Percentiles rank a stretch among this genome's conserved stretches.
Evolutionary conservation across 768 basidiomycete genomes (phyloP).

Genomic region (Lyophyllum atratum): DNA sequence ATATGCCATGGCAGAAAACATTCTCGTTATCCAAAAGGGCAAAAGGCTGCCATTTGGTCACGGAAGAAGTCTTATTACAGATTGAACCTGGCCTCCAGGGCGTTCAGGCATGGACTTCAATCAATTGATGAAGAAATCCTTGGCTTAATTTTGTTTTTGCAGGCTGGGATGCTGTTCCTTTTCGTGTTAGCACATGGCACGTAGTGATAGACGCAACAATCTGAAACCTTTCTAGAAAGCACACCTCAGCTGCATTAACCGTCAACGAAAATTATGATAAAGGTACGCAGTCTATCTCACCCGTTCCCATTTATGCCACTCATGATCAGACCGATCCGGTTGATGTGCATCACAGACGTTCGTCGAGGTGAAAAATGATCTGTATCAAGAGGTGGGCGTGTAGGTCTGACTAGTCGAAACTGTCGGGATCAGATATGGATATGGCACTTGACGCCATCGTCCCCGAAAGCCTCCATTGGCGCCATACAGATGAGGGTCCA

Average conservation of each 20-base stretch:
- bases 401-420: neutral
- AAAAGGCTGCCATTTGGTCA: constrained; percentile 84
- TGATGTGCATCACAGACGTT: constrained; percentile 27
- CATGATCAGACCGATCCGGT: neutral
- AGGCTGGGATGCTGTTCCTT: constrained; percentile 88
- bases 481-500: constrained; percentile 88
- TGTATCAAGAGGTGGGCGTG: neutral
- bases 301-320: constrained; percentile 26
- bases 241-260: constrained; percentile 78
- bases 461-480: constrained; percentile 80
- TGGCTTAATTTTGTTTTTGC: neutral
- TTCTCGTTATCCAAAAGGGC: constrained; percentile 59
- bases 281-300: constrained; percentile 47
- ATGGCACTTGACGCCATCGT: constrained; percentile 92
- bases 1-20: constrained; percentile 90
- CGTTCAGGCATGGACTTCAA: constrained; percentile 50
- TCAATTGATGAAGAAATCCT: neutral
- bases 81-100: constrained; percentile 70
- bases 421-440: constrained; percentile 71
- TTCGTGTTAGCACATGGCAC: constrained; percentile 64
- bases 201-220: neutral
- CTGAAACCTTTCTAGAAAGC: constrained; percentile 34
- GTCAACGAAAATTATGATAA: constrained; percentile 90
- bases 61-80: constrained; percentile 67
- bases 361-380: constrained; percentile 30